These are phyloP conservation scores for Mycosphaerella sp. DNA, from an alignment of 2,329 filamentous ascomycete genomes.

Conservation along the genomic window DNA sequence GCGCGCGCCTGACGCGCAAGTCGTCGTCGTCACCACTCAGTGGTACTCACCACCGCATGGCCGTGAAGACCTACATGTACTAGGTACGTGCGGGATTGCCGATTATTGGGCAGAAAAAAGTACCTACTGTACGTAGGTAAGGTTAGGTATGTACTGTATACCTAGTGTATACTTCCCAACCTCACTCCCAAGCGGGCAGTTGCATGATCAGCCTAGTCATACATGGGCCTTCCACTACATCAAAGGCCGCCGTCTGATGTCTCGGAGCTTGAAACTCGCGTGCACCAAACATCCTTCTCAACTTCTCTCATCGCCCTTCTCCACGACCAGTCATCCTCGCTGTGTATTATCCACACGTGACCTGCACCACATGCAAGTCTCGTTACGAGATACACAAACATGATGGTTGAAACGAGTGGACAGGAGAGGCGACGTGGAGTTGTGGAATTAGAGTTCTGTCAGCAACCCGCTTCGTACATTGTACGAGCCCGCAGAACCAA, in stretches of 20 bases:
- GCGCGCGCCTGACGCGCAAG: too few relatives aligned
- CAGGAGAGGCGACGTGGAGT: neutral
- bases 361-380: neutral
- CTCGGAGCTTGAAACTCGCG: neutral
- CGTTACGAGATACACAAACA: neutral
- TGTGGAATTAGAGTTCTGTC: neutral
- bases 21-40: too few relatives aligned
- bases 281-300: neutral
- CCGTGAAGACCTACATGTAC: too few relatives aligned
- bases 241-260: neutral
- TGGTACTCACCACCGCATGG: too few relatives aligned
- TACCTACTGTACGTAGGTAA: too few relatives aligned
- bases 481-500: neutral
- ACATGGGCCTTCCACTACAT: too few relatives aligned
- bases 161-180: too few relatives aligned
- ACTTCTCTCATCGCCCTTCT: neutral
- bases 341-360: neutral
- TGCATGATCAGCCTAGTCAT: too few relatives aligned
- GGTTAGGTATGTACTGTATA: too few relatives aligned
- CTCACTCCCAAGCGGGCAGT: too few relatives aligned
- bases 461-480: neutral
- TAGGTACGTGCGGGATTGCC: too few relatives aligned
- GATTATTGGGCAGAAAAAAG: too few relatives aligned
- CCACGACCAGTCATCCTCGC: neutral
- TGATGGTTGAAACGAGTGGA: neutral